Base-by-base conservation (phyloP, 768 basidiomycete species). In the Amanita subjunquillea region DNA sequence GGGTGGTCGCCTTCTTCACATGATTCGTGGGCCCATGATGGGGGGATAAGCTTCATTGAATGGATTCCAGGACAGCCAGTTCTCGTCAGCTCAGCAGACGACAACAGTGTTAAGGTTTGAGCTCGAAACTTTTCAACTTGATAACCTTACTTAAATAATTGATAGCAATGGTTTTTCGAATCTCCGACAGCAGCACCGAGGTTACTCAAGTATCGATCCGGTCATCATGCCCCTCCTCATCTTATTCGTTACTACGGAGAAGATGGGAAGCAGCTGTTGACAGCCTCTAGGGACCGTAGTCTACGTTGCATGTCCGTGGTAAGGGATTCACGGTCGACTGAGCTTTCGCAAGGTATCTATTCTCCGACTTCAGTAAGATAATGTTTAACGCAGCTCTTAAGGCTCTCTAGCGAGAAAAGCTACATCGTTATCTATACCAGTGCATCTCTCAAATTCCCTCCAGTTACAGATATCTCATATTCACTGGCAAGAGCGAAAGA, bases 91-190 rank as follows among this genome's bases (percentile, higher is more conserved):
- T 90, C 89, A 2, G 89, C 92, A 20, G 88, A 87, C 56, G 96
- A 98, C 63, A 99, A 99, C 65, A 89, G 91, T 59, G 78, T 99
- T 54, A 97, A 97, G 77, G 94, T 93, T 54, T 50, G 65, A 63
- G 40, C 34, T 36, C 39, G 4, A 27, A 15, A 15, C 32, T 5
- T 48, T 36, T 22, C 23, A 15, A 32, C 37, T 37, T 50, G 9
- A 29, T 27, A 6, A 4, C 15, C 37, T 38, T 12, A 32, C 7
- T 48, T 40, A 51, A 29, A 36, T 4, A 13, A 38, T 50, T 39
- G 54, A 32, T 61, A 97, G 94, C 94, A 99, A 93, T 98, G 95
- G 94, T 64, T 95, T 20, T 94, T 95, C 60, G 96, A 98, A 61
- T 89, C 93, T 0, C 91, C 92, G 0, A 87, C 88, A 0, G 74